Evolutionary conservation across 208 protist species (phyloP), one percentile per base, ranked within the genome.

Genomic region (Porcisia deanei): DNA sequence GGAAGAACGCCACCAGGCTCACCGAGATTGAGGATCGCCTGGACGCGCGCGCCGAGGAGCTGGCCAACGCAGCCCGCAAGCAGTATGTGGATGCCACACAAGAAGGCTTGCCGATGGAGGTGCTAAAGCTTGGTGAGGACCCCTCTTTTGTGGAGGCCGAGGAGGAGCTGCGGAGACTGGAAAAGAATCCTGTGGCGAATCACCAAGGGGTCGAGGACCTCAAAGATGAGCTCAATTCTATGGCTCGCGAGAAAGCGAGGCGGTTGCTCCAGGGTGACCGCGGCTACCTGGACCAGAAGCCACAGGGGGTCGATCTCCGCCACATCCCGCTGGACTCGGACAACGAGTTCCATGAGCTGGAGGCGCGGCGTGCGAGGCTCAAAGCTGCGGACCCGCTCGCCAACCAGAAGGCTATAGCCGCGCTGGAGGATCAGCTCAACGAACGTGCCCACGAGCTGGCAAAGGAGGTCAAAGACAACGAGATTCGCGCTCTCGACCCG

Each of bases 301-400:
- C 90, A 39, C 85, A 94, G 68, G 93, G 89, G 8, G 90, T 97
- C 16, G 85, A 81, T 30, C 78, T 94, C 25, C 61, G 64, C 22
- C 72, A 91, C 68, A 54, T 97, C 7, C 88, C 93, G 34, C 76
- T 97, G 22, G 83, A 90, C 82, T 71, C 61, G n/a, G 93, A 97
- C 80, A 45, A 74, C 34, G 73, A 78, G 43, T 95, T 97, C 82
- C 93, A 82, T 60, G 68, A 82, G 34, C 70, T 94, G 63, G 91
- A 95, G 83, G 71, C 79, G 8, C 79, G 91, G 77, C 85, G 89
- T 60, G 88, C 89, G 6, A 79, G 73, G 54, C 83, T 96, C n/a
- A 93, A 93, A 83, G 79, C 84, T 0, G 79, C 89, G 77, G 89
- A 91, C 71, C 80, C 69, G 71, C 77, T 57, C 69, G 77, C 63